Percentiles rank a stretch among this genome's conserved stretches.
phyloP scores from a whole-genome alignment of 116 monocot species.

The Cymodocea nodosa region DNA sequence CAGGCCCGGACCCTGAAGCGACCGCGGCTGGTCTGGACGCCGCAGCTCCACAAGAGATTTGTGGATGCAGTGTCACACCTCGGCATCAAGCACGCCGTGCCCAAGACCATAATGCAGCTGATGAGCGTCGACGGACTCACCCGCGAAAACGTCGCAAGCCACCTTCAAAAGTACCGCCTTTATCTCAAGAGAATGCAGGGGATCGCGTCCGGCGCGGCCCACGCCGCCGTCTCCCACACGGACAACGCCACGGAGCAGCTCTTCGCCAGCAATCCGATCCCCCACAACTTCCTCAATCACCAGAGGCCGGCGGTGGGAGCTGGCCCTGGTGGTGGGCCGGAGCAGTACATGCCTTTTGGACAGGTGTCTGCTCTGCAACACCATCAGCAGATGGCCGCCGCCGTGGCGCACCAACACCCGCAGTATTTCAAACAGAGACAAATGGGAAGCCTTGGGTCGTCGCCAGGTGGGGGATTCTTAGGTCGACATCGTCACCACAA shows the following conservation, averaged over 20 bases:
- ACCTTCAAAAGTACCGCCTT: slow-evolving; percentile 86
- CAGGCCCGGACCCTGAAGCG: slow-evolving; percentile 64
- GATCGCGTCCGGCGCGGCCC: slow-evolving; percentile 16
- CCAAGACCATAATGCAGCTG: slow-evolving; percentile 91
- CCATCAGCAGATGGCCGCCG: slow-evolving; percentile 32
- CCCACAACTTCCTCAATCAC: slow-evolving; percentile 22
- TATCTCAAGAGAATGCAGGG: slow-evolving; percentile 89
- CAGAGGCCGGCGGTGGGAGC: slow-evolving; percentile 6
- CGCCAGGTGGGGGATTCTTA: slow-evolving; percentile 10
- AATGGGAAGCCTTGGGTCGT: slow-evolving; percentile 32
- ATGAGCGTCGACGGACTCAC: slow-evolving; percentile 97
- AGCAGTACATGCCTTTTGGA: slow-evolving; percentile 37
- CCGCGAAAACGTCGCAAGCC: slow-evolving; percentile 83
- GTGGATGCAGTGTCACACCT: slow-evolving; percentile 73
- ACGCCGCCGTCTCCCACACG: slow-evolving; percentile 10
- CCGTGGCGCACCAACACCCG: slow-evolving; percentile 18
- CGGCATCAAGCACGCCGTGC: slow-evolving; percentile 90
- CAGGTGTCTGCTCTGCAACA: slow-evolving; percentile 18
- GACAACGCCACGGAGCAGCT: slow-evolving; percentile 35
- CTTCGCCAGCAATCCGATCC: slow-evolving; percentile 33
- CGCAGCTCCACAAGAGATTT: slow-evolving; percentile 77
- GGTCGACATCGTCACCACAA: slow-evolving; percentile 13
- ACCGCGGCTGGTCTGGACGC: slow-evolving; percentile 73
- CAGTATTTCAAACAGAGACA: slow-evolving; percentile 38
- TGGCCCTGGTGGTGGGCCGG: slow-evolving; percentile 8